Conservation (phyloP, 352 stramenopile species). For the Phytophthora sansomeana region DNA sequence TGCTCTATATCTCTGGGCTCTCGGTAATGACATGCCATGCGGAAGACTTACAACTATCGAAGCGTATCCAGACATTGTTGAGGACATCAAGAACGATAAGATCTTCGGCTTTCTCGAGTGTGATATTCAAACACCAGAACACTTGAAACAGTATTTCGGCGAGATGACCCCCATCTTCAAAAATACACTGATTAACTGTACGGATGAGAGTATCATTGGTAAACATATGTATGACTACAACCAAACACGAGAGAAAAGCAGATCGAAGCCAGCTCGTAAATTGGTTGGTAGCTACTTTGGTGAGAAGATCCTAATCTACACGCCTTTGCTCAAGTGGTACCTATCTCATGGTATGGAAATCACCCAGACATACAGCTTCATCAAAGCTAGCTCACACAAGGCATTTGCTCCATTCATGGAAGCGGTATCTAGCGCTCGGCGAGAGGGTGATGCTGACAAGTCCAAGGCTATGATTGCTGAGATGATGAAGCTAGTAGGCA, state of each 20-base stretch:
- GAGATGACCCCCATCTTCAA: not conserved
- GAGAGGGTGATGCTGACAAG: slow-evolving; percentile 36
- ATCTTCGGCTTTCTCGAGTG: too few species aligned
- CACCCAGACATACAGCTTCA: too few species aligned
- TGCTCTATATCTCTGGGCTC: too few species aligned
- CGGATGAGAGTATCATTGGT: slow-evolving; percentile 30
- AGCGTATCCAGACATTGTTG: too few species aligned
- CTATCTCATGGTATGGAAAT: too few species aligned
- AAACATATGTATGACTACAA: slow-evolving; percentile 43
- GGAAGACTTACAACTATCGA: too few species aligned
- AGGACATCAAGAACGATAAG: too few species aligned
- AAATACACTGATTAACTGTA: not conserved
- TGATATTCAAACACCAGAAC: slow-evolving; percentile 2
- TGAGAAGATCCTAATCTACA: slow-evolving; percentile 45
- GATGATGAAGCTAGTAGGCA: too few species aligned
- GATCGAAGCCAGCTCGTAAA: slow-evolving; percentile 24
- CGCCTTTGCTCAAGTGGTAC: slow-evolving; percentile 48
- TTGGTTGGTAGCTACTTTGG: slow-evolving; percentile 46
- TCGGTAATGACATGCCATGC: too few species aligned
- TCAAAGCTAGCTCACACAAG: not conserved
- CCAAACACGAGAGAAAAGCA: not conserved
- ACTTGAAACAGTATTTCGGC: not conserved
- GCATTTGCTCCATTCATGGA: slow-evolving; percentile 33
- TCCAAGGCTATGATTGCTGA: slow-evolving; percentile 20
- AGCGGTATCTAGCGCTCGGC: slow-evolving; percentile 32